These are phyloP conservation scores for Hyaloscypha finlandica DNA, from an alignment of 495 filamentous ascomycete species.

Conservation along the genomic window DNA sequence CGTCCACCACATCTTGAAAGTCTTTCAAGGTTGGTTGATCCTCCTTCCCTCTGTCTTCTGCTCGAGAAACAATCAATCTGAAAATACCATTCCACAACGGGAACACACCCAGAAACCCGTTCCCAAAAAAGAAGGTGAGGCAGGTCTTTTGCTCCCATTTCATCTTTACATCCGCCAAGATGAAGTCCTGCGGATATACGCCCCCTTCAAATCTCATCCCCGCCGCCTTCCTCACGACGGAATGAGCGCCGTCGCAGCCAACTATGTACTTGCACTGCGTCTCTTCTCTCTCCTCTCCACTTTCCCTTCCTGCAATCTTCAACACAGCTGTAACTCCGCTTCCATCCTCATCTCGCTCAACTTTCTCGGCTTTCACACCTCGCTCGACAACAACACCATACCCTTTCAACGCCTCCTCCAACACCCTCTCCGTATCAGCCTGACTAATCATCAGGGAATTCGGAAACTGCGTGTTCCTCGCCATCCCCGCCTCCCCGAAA, in stretches of 20 bases:
- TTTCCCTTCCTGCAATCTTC: not conserved
- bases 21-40: constrained; percentile 14
- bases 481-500: constrained; percentile 33
- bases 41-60: not conserved
- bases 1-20: constrained; percentile 9
- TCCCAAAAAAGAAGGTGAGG: constrained; percentile 32
- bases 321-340: constrained; percentile 38
- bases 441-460: constrained; percentile 44
- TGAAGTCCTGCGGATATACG: constrained; percentile 44
- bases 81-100: constrained; percentile 35
- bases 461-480: constrained; percentile 39
- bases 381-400: constrained; percentile 41
- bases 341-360: constrained; percentile 35
- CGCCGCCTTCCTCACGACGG: constrained; percentile 42
- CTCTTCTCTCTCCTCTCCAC: constrained; percentile 25
- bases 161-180: constrained; percentile 47
- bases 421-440: constrained; percentile 42
- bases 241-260: constrained; percentile 50
- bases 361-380: constrained; percentile 35
- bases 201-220: constrained; percentile 45
- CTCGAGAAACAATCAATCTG: constrained; percentile 35
- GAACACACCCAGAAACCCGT: constrained; percentile 35
- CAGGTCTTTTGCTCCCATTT: constrained; percentile 34
- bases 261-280: constrained; percentile 43
- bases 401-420: constrained; percentile 39